Evolutionary conservation across 371 early-diverging fungal species (phyloP).

Genomic region (Mycotypha africana): DNA sequence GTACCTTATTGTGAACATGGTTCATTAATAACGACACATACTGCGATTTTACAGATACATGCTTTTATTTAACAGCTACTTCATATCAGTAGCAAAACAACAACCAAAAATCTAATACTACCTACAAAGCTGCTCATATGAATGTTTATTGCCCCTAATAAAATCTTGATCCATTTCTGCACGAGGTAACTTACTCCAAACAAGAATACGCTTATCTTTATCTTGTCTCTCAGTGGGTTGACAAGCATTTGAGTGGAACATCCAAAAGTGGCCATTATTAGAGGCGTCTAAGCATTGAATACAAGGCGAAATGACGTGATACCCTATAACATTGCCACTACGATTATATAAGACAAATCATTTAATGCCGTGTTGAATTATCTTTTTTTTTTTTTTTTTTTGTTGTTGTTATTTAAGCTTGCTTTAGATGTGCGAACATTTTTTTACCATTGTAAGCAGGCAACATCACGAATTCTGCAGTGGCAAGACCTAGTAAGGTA

Average conservation of each 20-base stretch:
- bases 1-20: too few species aligned
- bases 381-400: too few species aligned
- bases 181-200: too few species aligned
- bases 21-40: too few species aligned
- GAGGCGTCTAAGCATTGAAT: conserved; percentile 78
- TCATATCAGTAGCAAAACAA: too few species aligned
- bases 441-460: conserved; percentile 85
- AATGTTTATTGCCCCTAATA: background rate
- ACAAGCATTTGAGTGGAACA: conserved; percentile 88
- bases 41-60: too few species aligned
- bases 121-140: background rate
- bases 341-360: background rate
- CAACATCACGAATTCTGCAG: conserved; percentile 90
- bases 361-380: too few species aligned
- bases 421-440: background rate
- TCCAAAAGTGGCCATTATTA: conserved; percentile 97
- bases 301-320: conserved; percentile 96
- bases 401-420: background rate
- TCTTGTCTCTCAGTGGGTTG: conserved; percentile 34
- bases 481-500: conserved; percentile 86
- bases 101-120: too few species aligned
- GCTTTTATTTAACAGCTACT: too few species aligned
- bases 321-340: conserved; percentile 90
- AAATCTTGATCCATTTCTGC: too few species aligned
- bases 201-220: too few species aligned